Evolutionary conservation across 176 grass and related monocot genomes (phyloP).

Genomic region (Rhipidocladum racemiflorum): DNA sequence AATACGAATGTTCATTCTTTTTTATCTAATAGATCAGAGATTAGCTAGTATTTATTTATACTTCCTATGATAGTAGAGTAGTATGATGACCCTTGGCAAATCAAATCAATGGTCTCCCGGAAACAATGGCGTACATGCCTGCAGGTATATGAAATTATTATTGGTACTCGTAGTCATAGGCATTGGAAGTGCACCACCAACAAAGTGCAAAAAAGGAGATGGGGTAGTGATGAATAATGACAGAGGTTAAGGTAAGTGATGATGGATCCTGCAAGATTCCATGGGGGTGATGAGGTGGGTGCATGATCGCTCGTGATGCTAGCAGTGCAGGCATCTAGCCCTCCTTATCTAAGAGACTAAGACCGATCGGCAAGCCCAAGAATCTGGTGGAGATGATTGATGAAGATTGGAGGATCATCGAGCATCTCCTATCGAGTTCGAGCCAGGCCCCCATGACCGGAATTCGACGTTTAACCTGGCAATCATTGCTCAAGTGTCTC

Average conservation of each 20-base stretch:
- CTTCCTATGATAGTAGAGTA: too few species aligned
- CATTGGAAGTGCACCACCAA: background rate
- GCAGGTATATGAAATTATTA: background rate
- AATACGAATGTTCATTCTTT: too few species aligned
- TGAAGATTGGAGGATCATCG: background rate
- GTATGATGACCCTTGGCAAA: too few species aligned
- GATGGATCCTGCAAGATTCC: background rate
- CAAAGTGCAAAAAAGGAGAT: too few species aligned
- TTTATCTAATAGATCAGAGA: too few species aligned
- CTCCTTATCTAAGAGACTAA: background rate
- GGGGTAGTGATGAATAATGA: background rate
- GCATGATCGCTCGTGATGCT: slow-evolving; percentile 9
- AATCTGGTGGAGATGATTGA: background rate
- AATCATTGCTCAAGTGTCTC: background rate
- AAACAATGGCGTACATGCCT: too few species aligned
- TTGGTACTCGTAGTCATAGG: background rate
- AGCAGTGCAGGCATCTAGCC: background rate
- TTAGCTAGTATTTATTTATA: too few species aligned
- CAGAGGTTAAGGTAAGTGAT: background rate
- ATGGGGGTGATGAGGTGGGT: background rate
- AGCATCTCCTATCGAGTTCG: background rate
- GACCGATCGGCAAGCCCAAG: background rate
- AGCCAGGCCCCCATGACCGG: background rate
- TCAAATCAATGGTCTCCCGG: too few species aligned
- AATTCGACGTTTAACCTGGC: background rate